These are phyloP conservation scores for Neofusicoccum sp. DNA, from an alignment of 2,329 filamentous ascomycete species.

Conservation along the genomic window DNA sequence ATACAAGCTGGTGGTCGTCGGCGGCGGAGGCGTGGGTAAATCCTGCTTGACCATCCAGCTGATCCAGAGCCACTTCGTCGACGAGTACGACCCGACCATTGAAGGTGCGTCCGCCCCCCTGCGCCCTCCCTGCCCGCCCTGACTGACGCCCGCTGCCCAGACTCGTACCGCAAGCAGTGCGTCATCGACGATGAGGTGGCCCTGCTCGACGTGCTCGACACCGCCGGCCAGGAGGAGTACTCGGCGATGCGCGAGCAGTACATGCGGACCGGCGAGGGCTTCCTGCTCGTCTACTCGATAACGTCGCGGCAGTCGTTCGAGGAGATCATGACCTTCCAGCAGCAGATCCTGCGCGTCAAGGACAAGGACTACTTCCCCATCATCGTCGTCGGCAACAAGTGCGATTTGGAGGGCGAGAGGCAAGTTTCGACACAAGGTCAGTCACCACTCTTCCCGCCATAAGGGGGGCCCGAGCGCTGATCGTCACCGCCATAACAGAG, in stretches of 20 bases:
- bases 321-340: constrained; percentile 97
- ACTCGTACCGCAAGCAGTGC: constrained; percentile 99
- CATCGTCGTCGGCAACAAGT: constrained; percentile 98
- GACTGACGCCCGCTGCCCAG: constrained; percentile 48
- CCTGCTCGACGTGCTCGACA: constrained; percentile 95
- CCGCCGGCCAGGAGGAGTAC: constrained; percentile 97
- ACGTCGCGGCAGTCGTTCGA: constrained; percentile 96
- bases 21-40: constrained; percentile 97
- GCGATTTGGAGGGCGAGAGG: constrained; percentile 90
- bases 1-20: constrained; percentile 77
- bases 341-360: constrained; percentile 97
- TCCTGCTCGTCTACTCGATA: constrained; percentile 97
- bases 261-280: constrained; percentile 98
- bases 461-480: constrained; percentile 19
- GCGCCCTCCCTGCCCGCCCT: background rate
- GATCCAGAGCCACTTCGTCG: constrained; percentile 86
- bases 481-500: constrained; percentile 57
- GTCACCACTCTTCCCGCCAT: constrained; percentile 31
- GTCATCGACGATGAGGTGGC: constrained; percentile 98
- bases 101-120: constrained; percentile 65
- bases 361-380: constrained; percentile 99
- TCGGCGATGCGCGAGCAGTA: constrained; percentile 99
- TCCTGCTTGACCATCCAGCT: constrained; percentile 95
- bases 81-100: constrained; percentile 98
- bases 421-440: constrained; percentile 89